phyloP scores from a whole-genome alignment of 805 yeast genomes.

The Candida chilensis region DNA sequence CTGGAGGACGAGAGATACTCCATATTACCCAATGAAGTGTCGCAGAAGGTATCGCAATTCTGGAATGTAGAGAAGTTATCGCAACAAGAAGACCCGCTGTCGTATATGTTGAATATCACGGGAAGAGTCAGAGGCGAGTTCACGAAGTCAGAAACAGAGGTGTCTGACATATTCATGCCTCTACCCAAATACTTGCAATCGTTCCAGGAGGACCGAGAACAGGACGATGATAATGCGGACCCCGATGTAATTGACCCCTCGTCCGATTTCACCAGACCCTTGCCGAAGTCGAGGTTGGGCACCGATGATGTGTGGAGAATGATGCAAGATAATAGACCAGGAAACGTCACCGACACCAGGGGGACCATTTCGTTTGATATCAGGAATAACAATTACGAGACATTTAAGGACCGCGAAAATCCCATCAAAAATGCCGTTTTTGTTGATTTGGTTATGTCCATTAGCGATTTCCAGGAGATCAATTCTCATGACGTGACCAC shows the following conservation, averaged over 20 bases:
- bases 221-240: constrained; percentile 9
- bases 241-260: too few relatives aligned
- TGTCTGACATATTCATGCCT: constrained; percentile 15
- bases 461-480: constrained; percentile 36
- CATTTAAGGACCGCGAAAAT: constrained; percentile 6
- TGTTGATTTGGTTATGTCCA: constrained; percentile 15
- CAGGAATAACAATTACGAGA: constrained; percentile 1
- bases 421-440: constrained; percentile 20
- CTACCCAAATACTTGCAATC: constrained; percentile 17
- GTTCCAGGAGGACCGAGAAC: constrained; percentile 4
- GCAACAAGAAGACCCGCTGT: too few relatives aligned
- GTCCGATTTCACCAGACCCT: too few relatives aligned
- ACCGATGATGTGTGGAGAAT: constrained; percentile 1
- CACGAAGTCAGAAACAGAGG: constrained; percentile 7
- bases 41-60: constrained; percentile 34
- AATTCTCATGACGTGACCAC: constrained; percentile 42
- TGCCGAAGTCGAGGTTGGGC: too few relatives aligned
- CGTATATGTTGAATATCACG: constrained; percentile 29
- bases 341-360: constrained; percentile 10
- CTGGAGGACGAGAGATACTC: constrained; percentile 41
- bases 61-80: too few relatives aligned
- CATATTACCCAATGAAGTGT: constrained; percentile 51
- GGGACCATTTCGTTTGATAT: constrained; percentile 10
- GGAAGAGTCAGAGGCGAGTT: constrained; percentile 37
- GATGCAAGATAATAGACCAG: constrained; percentile 1